Evolutionary conservation across 163 green algal genomes (phyloP).

Genomic region (Chloromonas sp.): DNA sequence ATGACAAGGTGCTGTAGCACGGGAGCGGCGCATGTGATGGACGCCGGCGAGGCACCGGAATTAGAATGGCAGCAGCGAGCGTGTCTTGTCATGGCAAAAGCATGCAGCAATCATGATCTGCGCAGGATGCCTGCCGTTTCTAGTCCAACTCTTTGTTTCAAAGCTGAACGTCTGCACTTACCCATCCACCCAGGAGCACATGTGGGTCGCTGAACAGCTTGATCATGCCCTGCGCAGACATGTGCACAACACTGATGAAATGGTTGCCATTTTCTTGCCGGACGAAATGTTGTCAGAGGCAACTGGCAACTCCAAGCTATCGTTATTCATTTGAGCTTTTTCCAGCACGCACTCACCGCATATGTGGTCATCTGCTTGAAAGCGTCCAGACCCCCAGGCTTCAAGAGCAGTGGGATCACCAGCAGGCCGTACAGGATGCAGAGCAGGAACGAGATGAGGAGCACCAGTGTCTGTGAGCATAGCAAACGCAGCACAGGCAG

Average conservation of each 20-base stretch:
- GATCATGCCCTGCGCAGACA: neutral
- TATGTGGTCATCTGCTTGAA: neutral
- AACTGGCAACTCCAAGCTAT: neutral
- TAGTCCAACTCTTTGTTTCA: neutral
- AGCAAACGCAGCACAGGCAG: neutral
- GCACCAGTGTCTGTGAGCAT: neutral
- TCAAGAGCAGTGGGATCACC: neutral
- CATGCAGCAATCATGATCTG: neutral
- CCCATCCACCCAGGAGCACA: neutral
- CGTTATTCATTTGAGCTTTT: neutral
- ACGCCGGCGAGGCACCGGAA: neutral
- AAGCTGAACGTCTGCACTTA: neutral
- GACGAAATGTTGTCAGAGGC: no score
- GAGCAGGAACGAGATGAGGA: neutral
- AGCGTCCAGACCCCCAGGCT: neutral
- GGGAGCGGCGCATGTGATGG: neutral
- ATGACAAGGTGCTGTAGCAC: neutral
- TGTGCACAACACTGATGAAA: neutral
- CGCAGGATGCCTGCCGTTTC: neutral
- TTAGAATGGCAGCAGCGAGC: neutral
- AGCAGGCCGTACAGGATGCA: neutral
- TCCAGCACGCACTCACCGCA: neutral
- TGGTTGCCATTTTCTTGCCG: neutral
- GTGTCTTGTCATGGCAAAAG: neutral
- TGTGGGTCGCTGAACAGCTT: neutral